Conservation (phyloP, 306 rosid genomes). For the Prinsepia uniflora region DNA sequence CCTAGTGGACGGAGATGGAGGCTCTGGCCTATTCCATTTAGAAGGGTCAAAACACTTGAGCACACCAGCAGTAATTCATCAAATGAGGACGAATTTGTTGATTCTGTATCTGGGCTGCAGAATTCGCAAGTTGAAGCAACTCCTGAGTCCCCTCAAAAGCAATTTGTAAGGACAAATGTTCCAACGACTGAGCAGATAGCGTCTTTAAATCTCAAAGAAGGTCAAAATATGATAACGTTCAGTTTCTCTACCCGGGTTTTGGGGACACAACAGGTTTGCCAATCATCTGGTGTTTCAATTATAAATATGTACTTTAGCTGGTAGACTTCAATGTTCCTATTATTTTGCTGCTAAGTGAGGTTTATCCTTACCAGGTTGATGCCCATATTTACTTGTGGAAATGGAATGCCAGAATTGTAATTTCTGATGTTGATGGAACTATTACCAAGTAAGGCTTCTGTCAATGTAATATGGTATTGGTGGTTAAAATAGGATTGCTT, state of each 20-base stretch:
- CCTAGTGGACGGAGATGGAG: constrained; percentile 80
- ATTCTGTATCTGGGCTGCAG: constrained; percentile 63
- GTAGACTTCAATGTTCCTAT: constrained; percentile 3
- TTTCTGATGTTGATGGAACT: constrained; percentile 98
- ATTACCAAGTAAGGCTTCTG: constrained; percentile 83
- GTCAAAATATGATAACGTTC: constrained; percentile 87
- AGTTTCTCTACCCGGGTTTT: constrained; percentile 88
- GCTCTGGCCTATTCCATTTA: constrained; percentile 86
- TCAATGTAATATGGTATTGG: constrained; percentile 11
- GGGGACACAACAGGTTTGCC: constrained; percentile 79
- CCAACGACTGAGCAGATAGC: constrained; percentile 95
- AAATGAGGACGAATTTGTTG: constrained; percentile 81
- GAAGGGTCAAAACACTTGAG: constrained; percentile 83
- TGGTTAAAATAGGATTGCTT: constrained; percentile 20
- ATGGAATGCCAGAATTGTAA: constrained; percentile 92
- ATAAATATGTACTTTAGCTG: constrained; percentile 3
- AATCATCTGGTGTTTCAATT: constrained; percentile 28
- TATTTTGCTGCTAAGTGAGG: constrained; percentile 28
- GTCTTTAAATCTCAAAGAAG: constrained; percentile 89
- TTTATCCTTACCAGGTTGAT: constrained; percentile 64
- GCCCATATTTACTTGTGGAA: constrained; percentile 98
- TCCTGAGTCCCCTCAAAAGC: constrained; percentile 60
- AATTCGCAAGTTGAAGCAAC: constrained; percentile 36
- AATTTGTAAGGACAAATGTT: constrained; percentile 78
- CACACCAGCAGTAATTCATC: constrained; percentile 56